phyloP scores from a whole-genome alignment of 2,329 filamentous ascomycete genomes.

The Thermothelomyces thermophilus region DNA sequence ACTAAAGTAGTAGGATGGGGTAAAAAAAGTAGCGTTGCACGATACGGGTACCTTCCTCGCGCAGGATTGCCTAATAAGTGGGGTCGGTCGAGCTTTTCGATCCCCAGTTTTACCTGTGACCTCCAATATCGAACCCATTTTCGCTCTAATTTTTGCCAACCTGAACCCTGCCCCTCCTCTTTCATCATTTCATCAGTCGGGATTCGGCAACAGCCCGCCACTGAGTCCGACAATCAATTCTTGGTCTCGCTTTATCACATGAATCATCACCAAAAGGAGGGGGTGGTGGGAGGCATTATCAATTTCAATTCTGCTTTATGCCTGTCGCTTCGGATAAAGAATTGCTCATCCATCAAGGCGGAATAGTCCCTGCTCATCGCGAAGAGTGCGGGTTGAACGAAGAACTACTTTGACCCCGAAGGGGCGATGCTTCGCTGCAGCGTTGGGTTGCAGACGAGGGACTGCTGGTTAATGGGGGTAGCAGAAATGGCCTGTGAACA shows the following conservation, averaged over 20 bases:
- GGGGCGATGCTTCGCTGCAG: background rate
- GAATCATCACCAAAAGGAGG: background rate
- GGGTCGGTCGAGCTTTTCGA: too few relatives aligned
- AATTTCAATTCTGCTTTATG: background rate
- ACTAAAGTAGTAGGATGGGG: too few relatives aligned
- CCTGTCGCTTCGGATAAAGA: background rate
- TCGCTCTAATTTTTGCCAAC: too few relatives aligned
- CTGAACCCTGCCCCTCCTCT: background rate
- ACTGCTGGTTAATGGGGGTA: background rate
- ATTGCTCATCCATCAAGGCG: background rate
- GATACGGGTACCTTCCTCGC: too few relatives aligned
- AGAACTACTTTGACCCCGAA: background rate
- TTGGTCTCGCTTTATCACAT: background rate
- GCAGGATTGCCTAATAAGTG: too few relatives aligned
- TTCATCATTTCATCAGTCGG: background rate
- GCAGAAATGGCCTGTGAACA: background rate
- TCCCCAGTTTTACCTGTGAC: too few relatives aligned
- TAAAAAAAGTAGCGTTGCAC: too few relatives aligned
- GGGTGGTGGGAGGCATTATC: too few relatives aligned
- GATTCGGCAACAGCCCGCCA: conserved; percentile 4
- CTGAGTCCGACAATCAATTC: background rate
- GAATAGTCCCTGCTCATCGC: background rate
- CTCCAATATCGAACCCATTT: too few relatives aligned
- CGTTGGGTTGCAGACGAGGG: background rate
- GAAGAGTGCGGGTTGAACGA: background rate